A percentile compares a stretch with the other conserved stretches of the same genome.
phyloP scores from a whole-genome alignment of 2,329 filamentous ascomycete species.

The Dothistroma pini region DNA sequence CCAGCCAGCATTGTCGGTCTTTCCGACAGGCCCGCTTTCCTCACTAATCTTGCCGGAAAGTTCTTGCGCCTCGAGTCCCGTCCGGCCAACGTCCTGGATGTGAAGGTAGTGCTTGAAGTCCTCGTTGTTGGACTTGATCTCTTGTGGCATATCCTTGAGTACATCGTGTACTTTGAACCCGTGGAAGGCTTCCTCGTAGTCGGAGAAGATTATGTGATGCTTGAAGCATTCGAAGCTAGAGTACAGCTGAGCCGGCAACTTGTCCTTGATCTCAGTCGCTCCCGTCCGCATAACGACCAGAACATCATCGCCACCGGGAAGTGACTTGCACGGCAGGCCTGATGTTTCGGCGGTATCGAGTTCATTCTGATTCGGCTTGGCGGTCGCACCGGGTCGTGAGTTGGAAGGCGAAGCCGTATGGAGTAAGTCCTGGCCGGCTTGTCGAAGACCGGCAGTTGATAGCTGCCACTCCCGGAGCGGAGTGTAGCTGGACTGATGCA shows the following conservation, averaged over 20 bases:
- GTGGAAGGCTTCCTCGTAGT: conserved; percentile 52
- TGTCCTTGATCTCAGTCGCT: conserved; percentile 54
- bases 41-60: conserved; percentile 24
- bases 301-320: conserved; percentile 45
- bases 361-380: background rate
- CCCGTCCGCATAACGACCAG: conserved; percentile 58
- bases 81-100: conserved; percentile 32
- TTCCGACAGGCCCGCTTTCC: conserved; percentile 25
- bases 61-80: conserved; percentile 31
- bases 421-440: background rate
- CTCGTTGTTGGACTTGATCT: conserved; percentile 30
- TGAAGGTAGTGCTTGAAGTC: conserved; percentile 39
- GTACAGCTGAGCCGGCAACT: conserved; percentile 53
- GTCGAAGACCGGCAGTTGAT: background rate
- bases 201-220: conserved; percentile 57
- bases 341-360: background rate
- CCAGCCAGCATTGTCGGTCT: conserved; percentile 34
- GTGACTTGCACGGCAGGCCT: conserved; percentile 15
- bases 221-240: conserved; percentile 55
- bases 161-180: conserved; percentile 40
- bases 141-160: conserved; percentile 31
- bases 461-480: conserved; percentile 9
- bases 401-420: background rate
- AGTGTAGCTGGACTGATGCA: conserved; percentile 10
- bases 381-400: background rate